Conservation (phyloP, 768 basidiomycete species). For the Gloeopeniophorella convolvens region DNA sequence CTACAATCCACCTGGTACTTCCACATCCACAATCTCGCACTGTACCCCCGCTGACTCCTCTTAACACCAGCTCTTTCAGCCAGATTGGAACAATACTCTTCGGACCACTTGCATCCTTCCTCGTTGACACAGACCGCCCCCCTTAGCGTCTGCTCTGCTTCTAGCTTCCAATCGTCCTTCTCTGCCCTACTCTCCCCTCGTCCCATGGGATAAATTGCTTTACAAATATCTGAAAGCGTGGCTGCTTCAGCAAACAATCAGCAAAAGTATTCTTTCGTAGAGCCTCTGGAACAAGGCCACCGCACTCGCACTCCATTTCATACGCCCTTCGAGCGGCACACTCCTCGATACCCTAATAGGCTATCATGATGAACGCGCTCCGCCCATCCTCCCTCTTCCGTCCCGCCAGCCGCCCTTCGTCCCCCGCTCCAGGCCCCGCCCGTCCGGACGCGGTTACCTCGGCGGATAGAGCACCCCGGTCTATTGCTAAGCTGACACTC, state of each 20-base stretch:
- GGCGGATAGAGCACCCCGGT: conserved; percentile 42
- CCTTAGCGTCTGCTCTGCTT: conserved; percentile 46
- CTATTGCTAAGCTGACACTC: conserved; percentile 54
- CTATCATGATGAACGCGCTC: conserved; percentile 52
- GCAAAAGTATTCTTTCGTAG: conserved; percentile 15
- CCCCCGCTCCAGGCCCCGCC: conserved; percentile 43
- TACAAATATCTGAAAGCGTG: conserved; percentile 33
- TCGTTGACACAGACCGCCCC: conserved; percentile 69
- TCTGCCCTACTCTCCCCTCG: conserved; percentile 2
- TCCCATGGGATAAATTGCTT: conserved; percentile 40
- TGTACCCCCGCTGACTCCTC: background rate
- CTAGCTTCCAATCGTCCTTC: background rate
- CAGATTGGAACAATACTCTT: conserved; percentile 50
- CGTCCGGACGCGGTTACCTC: conserved; percentile 32
- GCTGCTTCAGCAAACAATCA: conserved; percentile 28
- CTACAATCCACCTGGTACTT: conserved; percentile 21
- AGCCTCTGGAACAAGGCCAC: conserved; percentile 12
- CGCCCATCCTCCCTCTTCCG: conserved; percentile 64
- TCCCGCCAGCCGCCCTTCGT: conserved; percentile 54
- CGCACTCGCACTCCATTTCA: conserved; percentile 23
- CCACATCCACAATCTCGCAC: background rate
- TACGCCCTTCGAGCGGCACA: background rate
- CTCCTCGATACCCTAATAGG: conserved; percentile 14
- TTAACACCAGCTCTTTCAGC: conserved; percentile 22
- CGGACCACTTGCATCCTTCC: conserved; percentile 49